These are phyloP conservation scores for Aspergillus hortae DNA, from an alignment of 2,329 filamentous ascomycete genomes.

Conservation along the genomic window DNA sequence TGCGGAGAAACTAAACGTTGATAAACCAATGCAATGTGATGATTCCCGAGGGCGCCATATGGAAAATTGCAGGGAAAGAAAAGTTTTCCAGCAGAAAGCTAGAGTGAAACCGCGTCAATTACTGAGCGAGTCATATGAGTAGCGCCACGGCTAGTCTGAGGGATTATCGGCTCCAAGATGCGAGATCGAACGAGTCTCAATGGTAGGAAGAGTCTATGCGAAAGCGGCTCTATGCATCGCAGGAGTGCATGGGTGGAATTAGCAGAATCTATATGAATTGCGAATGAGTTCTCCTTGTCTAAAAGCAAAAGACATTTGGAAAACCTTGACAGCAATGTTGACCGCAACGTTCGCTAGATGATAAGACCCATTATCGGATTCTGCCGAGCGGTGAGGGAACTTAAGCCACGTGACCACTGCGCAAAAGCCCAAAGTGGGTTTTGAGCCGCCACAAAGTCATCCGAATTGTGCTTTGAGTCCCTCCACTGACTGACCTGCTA, in stretches of 20 bases:
- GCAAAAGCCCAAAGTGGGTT: conserved; percentile 33
- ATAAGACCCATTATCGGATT: conserved; percentile 7
- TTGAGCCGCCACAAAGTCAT: conserved; percentile 39
- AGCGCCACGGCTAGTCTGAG: too few species aligned
- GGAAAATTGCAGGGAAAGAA: too few species aligned
- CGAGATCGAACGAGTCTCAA: too few species aligned
- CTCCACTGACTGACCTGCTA: conserved; percentile 10
- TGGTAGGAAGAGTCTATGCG: too few species aligned
- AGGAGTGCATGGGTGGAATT: too few species aligned
- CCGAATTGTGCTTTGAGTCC: conserved; percentile 29
- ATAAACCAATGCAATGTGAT: conserved; percentile 1
- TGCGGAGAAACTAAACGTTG: background rate
- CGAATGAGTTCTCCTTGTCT: background rate
- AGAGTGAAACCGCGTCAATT: too few species aligned
- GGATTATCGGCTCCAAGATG: too few species aligned
- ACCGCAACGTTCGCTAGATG: background rate
- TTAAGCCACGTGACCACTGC: background rate
- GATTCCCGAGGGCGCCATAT: too few species aligned
- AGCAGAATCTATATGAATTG: too few species aligned
- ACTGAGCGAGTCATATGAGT: too few species aligned
- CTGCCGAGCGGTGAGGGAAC: conserved; percentile 15
- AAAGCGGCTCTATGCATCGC: too few species aligned
- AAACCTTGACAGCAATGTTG: background rate
- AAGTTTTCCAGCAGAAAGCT: too few species aligned
- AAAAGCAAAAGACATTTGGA: background rate